phyloP scores from a whole-genome alignment of 2,329 filamentous ascomycete species.

The Aspergillus pseudoviridinutans region DNA sequence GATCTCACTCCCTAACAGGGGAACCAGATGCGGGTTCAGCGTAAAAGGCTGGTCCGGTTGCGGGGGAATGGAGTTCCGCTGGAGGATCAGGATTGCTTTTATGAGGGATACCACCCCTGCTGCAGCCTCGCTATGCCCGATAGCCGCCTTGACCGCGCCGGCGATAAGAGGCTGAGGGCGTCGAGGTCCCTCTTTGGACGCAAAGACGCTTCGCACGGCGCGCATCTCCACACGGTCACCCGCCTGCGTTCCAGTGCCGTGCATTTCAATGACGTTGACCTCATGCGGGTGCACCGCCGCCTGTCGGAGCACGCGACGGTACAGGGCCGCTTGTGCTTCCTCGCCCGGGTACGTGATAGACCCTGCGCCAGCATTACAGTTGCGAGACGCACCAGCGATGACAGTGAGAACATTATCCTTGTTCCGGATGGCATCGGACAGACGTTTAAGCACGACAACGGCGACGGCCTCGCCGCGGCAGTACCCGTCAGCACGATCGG shows the following conservation, averaged over 20 bases:
- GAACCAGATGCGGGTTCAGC: no score
- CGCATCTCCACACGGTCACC: conserved; percentile 77
- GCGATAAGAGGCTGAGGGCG: no score
- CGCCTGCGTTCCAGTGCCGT: conserved; percentile 82
- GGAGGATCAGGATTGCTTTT: no score
- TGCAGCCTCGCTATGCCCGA: no score
- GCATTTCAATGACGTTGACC: conserved; percentile 82
- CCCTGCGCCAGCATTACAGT: conserved; percentile 75
- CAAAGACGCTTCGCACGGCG: conserved; percentile 65
- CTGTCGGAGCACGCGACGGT: conserved; percentile 65
- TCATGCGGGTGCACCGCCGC: conserved; percentile 72
- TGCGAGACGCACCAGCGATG: conserved; percentile 70
- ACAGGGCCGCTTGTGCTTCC: conserved; percentile 69
- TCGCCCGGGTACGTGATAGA: conserved; percentile 83
- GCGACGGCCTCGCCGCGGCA: conserved; percentile 75
- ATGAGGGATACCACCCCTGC: no score
- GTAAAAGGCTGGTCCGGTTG: no score
- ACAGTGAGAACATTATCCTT: conserved; percentile 68
- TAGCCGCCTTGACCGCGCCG: no score
- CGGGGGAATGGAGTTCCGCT: no score
- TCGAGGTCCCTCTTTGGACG: conserved; percentile 37
- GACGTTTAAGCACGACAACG: conserved; percentile 71
- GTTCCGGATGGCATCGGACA: conserved; percentile 72
- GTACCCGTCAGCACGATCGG: conserved; percentile 76
- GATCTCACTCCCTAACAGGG: conserved; percentile 45